Evolutionary conservation across 2,329 filamentous ascomycete species (phyloP).

Genomic region (Rutstroemia sydowiana): DNA sequence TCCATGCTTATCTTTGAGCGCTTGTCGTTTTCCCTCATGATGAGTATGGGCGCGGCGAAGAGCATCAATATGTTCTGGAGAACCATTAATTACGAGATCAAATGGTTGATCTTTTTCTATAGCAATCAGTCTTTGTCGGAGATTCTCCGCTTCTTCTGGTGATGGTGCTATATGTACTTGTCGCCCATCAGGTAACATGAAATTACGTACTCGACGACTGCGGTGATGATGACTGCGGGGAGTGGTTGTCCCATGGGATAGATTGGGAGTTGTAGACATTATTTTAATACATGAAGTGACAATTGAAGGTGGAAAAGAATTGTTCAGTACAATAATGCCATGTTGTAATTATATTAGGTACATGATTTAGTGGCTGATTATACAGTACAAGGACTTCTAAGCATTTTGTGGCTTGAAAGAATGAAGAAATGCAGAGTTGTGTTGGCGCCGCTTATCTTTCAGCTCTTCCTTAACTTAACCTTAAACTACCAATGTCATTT

Average conservation of each 20-base stretch:
- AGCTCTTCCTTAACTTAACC: too few relatives aligned
- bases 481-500: too few relatives aligned
- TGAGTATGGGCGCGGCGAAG: conserved; percentile 45
- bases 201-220: conserved; percentile 41
- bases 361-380: background rate
- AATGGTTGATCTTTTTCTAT: conserved; percentile 33
- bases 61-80: conserved; percentile 38
- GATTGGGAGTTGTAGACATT: conserved; percentile 19
- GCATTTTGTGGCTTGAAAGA: background rate
- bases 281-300: background rate
- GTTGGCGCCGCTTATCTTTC: too few relatives aligned
- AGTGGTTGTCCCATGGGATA: conserved; percentile 7
- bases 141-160: conserved; percentile 45
- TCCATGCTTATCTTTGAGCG: conserved; percentile 42
- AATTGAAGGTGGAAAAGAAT: background rate
- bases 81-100: conserved; percentile 52
- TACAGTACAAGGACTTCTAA: background rate
- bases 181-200: conserved; percentile 47
- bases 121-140: conserved; percentile 38
- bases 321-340: background rate
- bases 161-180: conserved; percentile 48
- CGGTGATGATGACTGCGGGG: conserved; percentile 19
- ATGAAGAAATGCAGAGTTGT: too few relatives aligned
- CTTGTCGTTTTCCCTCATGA: conserved; percentile 41
- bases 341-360: background rate